Base-by-base conservation (phyloP, 108 stramenopile species). In the Skeletonema tropicum region DNA sequence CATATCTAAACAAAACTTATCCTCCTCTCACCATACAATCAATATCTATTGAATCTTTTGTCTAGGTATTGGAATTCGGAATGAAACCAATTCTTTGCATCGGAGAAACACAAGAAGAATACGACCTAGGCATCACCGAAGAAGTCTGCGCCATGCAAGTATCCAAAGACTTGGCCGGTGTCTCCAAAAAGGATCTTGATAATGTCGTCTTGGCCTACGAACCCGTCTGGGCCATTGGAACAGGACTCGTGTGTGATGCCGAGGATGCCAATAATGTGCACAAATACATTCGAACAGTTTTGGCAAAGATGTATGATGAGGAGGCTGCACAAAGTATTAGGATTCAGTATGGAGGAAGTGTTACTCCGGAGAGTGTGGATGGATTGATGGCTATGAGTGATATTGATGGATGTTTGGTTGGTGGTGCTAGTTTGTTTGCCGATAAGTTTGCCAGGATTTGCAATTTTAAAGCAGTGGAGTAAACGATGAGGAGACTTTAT, bases 151-250 rank as follows among this genome's bases (percentile, higher is more conserved):
- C 78, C 26, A 52, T 88, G 58, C 89, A 91, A 63, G 71, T 91
- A 21, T 89, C 78, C 32, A 89, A 89, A 61, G 89, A 84, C 58
- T 71, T 94, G 19, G 45, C 76, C 35, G 94, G 90, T 35, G 80
- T 97, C 0, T 66, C 60, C n/a, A 59, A 71, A 11, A 67, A 75
- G 26, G 84, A 89, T 21, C 66, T 90, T 57, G 11, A 36, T 11
- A 74, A 86, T 42, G 70, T 97, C 15, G 92, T 95, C 25, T 72
- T 97, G 55, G 95, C 94, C 13, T 98, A 97, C 75, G 97, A 97
- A 76, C 96, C 97, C 6, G 96, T 98, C 15, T 98, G 98, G 98
- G 98, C 98, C 63, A 98, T 98, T 82, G 98, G 97, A 74, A 83
- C 82, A 9, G 82, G 82, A 41, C 68, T 83, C 13, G 82, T 83